Evolutionary conservation across 441 rosid species (phyloP).

Genomic region (California macrophylla): DNA sequence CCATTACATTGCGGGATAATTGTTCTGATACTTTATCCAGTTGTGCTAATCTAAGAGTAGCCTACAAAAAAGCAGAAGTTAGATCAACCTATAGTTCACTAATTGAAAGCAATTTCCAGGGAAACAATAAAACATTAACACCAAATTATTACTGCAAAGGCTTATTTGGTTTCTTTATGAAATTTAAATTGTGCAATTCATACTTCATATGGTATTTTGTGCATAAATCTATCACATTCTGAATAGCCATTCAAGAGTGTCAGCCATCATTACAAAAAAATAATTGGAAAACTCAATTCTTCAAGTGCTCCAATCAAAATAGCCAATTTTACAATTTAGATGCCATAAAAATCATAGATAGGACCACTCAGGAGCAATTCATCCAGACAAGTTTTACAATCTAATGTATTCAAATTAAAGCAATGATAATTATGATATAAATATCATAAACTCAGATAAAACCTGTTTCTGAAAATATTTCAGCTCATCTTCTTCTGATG

Average conservation of each 20-base stretch:
- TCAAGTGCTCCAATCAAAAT: neutral
- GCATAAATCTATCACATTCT: neutral
- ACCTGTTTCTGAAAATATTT: slow-evolving; percentile 85
- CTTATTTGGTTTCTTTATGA: neutral
- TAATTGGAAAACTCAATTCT: neutral
- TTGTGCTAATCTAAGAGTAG: slow-evolving; percentile 71
- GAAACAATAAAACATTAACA: neutral
- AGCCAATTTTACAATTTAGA: neutral
- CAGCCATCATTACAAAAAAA: neutral
- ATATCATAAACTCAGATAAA: slow-evolving; percentile 6
- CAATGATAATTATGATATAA: neutral
- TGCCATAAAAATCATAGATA: neutral
- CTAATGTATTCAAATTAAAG: neutral
- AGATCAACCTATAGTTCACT: neutral
- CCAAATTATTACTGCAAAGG: neutral
- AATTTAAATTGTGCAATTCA: neutral
- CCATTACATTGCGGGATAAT: slow-evolving; percentile 77
- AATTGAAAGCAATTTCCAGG: neutral
- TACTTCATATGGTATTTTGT: neutral
- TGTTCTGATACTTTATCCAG: slow-evolving; percentile 75
- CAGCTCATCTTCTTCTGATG: slow-evolving; percentile 55
- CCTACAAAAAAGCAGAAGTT: slow-evolving; percentile 43
- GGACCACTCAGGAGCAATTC: neutral
- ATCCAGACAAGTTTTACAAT: neutral
- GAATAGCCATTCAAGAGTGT: neutral